Conservation (phyloP, 768 basidiomycete genomes). For the Rhodotorula taiwanensis region DNA sequence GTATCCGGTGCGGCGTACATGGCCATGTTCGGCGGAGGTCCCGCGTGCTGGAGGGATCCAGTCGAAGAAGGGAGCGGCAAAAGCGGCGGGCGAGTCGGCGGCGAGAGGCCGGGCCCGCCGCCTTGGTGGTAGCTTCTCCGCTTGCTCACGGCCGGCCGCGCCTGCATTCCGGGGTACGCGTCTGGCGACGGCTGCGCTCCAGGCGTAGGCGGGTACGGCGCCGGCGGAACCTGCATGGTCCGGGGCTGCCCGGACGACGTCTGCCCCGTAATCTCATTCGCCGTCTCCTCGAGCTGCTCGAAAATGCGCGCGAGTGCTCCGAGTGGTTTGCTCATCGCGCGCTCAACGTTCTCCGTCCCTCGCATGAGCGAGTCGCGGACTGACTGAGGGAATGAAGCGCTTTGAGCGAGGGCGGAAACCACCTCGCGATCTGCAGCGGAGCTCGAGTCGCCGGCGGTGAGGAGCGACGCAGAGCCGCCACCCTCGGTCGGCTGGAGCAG, state of each 20-base stretch:
- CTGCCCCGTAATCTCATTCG: slow-evolving; percentile 18
- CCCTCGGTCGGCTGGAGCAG: slow-evolving; percentile 7
- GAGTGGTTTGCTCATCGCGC: slow-evolving; percentile 40
- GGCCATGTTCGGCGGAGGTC: slow-evolving; percentile 2
- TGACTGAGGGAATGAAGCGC: slow-evolving; percentile 16
- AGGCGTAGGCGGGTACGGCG: slow-evolving; percentile 6
- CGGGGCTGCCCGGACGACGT: background rate
- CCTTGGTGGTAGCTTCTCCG: slow-evolving; percentile 6
- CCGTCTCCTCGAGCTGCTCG: slow-evolving; percentile 33
- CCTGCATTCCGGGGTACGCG: background rate
- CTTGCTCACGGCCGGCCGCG: background rate
- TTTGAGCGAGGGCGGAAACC: background rate
- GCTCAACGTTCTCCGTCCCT: slow-evolving; percentile 36
- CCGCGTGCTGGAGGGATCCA: background rate
- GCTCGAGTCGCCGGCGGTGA: background rate
- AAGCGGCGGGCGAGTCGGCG: background rate
- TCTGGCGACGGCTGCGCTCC: background rate
- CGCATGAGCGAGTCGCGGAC: slow-evolving; percentile 27
- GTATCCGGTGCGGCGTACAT: slow-evolving; percentile 10
- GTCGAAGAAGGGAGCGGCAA: slow-evolving; percentile 2
- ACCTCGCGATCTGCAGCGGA: background rate
- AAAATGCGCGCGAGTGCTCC: slow-evolving; percentile 42
- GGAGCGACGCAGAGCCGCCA: slow-evolving; percentile 15
- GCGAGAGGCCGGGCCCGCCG: background rate
- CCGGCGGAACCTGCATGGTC: background rate